phyloP scores from a whole-genome alignment of 2,329 filamentous ascomycete species.

The Pseudogymnoascus sp. region DNA sequence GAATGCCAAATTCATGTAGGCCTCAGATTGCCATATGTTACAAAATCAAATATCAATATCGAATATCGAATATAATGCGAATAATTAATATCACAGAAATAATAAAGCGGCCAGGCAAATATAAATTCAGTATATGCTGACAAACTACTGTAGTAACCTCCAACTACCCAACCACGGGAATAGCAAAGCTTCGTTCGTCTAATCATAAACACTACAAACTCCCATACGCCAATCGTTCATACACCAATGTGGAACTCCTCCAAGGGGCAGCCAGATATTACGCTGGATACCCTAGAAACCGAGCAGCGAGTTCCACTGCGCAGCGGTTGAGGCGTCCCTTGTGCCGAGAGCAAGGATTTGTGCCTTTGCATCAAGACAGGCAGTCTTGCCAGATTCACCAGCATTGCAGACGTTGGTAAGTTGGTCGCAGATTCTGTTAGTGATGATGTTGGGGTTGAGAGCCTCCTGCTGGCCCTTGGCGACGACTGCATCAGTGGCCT shows the following conservation, averaged over 20 bases:
- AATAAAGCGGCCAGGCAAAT: neutral
- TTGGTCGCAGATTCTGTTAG: constrained; percentile 63
- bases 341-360: constrained; percentile 43
- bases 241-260: neutral
- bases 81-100: neutral
- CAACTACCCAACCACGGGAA: neutral
- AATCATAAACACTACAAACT: constrained; percentile 4
- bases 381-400: constrained; percentile 48
- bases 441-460: constrained; percentile 66
- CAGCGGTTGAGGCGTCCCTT: constrained; percentile 39
- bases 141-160: neutral
- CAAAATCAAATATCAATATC: neutral
- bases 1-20: neutral
- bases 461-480: constrained; percentile 56
- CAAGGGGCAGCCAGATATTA: too few relatives aligned
- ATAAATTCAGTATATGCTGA: neutral
- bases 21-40: neutral
- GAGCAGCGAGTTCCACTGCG: constrained; percentile 34
- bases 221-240: neutral
- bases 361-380: constrained; percentile 45
- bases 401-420: constrained; percentile 58
- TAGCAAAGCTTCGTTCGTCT: neutral
- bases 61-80: neutral
- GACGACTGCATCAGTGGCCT: constrained; percentile 53
- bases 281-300: constrained; percentile 26